A percentile compares a stretch with the other conserved stretches of the same genome.
Conservation (phyloP, 164 flowering plant genomes). For the Litsea cubeba region DNA sequence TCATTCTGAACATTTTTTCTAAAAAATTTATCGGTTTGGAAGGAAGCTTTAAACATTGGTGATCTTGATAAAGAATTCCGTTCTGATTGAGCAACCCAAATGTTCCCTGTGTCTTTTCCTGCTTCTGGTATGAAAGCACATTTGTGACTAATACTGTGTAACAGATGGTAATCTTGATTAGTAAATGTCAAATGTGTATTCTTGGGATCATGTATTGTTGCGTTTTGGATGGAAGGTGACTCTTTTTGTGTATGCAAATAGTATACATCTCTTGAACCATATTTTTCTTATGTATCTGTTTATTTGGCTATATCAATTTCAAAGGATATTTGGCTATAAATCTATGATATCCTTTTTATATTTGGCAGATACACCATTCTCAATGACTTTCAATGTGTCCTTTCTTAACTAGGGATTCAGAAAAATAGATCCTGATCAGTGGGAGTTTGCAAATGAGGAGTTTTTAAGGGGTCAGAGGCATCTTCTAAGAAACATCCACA, state of each 20-base stretch:
- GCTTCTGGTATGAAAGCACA: neutral
- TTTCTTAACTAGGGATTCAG: slow-evolving; percentile 56
- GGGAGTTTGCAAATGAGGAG: slow-evolving; percentile 89
- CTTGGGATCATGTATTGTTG: neutral
- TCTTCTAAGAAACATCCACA: slow-evolving; percentile 64
- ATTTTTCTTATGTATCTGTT: neutral
- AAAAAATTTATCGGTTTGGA: neutral
- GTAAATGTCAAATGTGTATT: neutral
- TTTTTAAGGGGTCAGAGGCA: slow-evolving; percentile 64
- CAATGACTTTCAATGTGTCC: neutral
- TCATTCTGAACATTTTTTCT: too few species aligned
- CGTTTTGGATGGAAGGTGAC: neutral
- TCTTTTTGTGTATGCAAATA: neutral
- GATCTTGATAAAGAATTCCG: neutral
- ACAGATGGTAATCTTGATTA: neutral
- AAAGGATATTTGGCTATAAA: too few species aligned
- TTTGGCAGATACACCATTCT: neutral
- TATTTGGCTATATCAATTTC: neutral
- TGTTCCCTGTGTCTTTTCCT: neutral
- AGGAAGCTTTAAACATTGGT: neutral
- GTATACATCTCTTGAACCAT: too few species aligned
- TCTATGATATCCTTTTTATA: too few species aligned
- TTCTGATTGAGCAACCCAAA: neutral
- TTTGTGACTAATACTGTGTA: neutral
- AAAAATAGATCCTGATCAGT: slow-evolving; percentile 80